Conservation (phyloP, 257 asterid species). For the Catharanthus roseus region DNA sequence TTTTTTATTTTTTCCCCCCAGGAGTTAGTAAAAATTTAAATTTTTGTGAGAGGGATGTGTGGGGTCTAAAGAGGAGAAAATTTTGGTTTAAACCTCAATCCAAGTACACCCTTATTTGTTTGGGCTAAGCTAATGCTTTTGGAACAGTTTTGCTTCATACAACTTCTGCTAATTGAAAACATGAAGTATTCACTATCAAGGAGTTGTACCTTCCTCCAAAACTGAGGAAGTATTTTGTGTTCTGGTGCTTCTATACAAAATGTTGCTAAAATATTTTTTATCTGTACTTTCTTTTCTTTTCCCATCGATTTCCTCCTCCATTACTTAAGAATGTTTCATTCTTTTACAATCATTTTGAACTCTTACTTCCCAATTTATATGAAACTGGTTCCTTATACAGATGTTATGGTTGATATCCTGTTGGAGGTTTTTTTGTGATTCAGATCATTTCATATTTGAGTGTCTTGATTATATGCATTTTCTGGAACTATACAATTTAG, state of each 20-base stretch:
- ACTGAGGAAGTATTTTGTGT: not conserved
- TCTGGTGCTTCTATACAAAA: not conserved
- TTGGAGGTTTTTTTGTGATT: not conserved
- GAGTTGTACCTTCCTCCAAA: not conserved
- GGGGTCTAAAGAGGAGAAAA: too few relatives aligned
- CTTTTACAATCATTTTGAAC: not conserved
- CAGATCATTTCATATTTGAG: not conserved
- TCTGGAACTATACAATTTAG: not conserved
- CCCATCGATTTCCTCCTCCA: not conserved
- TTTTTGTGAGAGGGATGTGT: too few relatives aligned
- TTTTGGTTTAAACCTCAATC: too few relatives aligned
- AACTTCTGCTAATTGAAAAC: not conserved
- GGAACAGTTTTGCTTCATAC: not conserved
- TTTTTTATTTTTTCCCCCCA: too few relatives aligned
- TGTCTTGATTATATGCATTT: not conserved
- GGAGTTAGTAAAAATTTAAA: too few relatives aligned
- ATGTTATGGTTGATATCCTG: not conserved
- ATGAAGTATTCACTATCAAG: not conserved
- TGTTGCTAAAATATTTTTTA: not conserved
- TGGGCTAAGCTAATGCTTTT: not conserved
- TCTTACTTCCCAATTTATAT: not conserved
- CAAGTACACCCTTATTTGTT: not conserved
- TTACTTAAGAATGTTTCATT: not conserved
- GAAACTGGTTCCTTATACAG: not conserved
- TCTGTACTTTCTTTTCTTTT: not conserved